Evolutionary conservation across 2,329 filamentous ascomycete species (phyloP).

Genomic region (Hypoxylon sp.): DNA sequence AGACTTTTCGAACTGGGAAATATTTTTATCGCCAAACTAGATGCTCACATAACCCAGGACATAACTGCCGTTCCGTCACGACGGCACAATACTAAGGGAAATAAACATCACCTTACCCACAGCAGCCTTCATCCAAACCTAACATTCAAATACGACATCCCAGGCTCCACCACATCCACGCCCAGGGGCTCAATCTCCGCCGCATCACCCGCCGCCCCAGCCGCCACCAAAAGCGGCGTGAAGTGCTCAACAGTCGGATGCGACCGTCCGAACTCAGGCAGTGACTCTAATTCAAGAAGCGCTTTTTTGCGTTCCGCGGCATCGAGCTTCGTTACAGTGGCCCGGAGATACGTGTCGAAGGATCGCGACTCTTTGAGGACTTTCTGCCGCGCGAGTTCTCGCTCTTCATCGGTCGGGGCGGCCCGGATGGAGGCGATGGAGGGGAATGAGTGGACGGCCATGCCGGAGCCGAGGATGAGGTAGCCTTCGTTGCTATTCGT

Average conservation of each 20-base stretch:
- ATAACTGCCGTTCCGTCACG: background rate
- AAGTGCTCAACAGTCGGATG: constrained; percentile 46
- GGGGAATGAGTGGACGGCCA: constrained; percentile 45
- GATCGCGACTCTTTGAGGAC: constrained; percentile 42
- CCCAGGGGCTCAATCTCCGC: constrained; percentile 34
- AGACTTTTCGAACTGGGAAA: background rate
- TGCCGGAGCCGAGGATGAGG: constrained; percentile 42
- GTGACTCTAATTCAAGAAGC: constrained; percentile 31
- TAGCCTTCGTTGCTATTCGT: constrained; percentile 36
- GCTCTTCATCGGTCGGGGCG: constrained; percentile 29
- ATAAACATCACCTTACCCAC: background rate
- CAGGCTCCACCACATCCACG: constrained; percentile 42
- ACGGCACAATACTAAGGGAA: background rate
- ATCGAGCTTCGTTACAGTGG: constrained; percentile 29
- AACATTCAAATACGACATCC: constrained; percentile 47
- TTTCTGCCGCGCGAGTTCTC: constrained; percentile 16
- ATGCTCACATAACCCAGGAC: background rate
- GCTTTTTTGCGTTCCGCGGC: constrained; percentile 34
- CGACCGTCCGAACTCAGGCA: constrained; percentile 42
- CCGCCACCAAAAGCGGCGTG: constrained; percentile 42
- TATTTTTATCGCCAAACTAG: background rate
- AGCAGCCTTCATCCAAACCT: constrained; percentile 26
- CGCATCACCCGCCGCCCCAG: constrained; percentile 42
- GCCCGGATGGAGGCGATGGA: constrained; percentile 36
- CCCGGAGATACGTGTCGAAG: constrained; percentile 39